These are phyloP conservation scores for Curvularia sp. DNA, from an alignment of 2,329 filamentous ascomycete genomes.

Conservation along the genomic window DNA sequence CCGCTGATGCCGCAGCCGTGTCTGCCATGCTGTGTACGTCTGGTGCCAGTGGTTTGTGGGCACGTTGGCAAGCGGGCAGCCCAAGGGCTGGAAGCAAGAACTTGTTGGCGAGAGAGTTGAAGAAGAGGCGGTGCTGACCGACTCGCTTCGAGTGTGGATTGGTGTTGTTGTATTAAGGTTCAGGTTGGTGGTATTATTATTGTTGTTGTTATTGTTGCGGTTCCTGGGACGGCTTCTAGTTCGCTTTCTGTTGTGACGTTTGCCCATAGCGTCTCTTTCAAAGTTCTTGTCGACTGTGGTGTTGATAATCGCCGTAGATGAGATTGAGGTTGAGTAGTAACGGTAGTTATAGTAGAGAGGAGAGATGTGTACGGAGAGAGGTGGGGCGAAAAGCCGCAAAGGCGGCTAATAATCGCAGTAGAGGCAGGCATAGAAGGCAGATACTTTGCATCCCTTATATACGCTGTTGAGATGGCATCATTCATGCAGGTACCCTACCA, in stretches of 20 bases:
- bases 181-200: constrained; percentile 14
- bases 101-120: constrained; percentile 31
- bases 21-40: constrained; percentile 49
- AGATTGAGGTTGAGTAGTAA: neutral
- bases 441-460: constrained; percentile 38
- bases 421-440: constrained; percentile 19
- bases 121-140: constrained; percentile 39
- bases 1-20: constrained; percentile 38
- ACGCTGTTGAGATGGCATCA: constrained; percentile 27
- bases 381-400: constrained; percentile 41
- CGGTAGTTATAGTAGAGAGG: constrained; percentile 2
- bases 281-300: constrained; percentile 2
- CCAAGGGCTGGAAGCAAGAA: constrained; percentile 32
- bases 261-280: constrained; percentile 44
- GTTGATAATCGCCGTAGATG: neutral
- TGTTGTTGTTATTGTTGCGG: constrained; percentile 37
- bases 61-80: constrained; percentile 26
- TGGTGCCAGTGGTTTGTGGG: constrained; percentile 46
- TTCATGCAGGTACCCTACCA: constrained; percentile 28
- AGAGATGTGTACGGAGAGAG: constrained; percentile 6
- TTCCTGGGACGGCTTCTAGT: constrained; percentile 53
- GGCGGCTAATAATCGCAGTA: constrained; percentile 33
- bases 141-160: constrained; percentile 41
- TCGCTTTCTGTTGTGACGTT: constrained; percentile 55
- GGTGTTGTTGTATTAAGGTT: constrained; percentile 15